Percentiles rank a stretch among this genome's conserved stretches.
Evolutionary conservation across 2,329 filamentous ascomycete genomes (phyloP).

Genomic region (Pseudogymnoascus sp.): DNA sequence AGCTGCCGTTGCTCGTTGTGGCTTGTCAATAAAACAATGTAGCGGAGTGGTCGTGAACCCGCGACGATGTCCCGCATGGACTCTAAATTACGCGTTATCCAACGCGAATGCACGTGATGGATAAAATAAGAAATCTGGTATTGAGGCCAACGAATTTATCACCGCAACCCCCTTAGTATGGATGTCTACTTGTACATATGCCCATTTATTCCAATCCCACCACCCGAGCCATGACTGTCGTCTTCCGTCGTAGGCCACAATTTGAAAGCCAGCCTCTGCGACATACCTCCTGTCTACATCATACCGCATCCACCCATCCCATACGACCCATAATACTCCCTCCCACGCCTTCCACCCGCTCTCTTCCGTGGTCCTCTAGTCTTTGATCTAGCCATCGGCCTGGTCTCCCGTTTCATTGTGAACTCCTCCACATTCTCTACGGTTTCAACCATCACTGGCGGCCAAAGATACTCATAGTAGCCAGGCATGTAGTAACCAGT

Average conservation of each 20-base stretch:
- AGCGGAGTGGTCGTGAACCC: neutral
- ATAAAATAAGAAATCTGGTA: neutral
- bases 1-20: neutral
- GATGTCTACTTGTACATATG: neutral
- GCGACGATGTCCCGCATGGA: neutral
- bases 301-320: neutral
- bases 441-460: neutral
- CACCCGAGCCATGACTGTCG: neutral
- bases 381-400: neutral
- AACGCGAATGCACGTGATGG: conserved; percentile 2
- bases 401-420: neutral
- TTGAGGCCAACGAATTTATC: neutral
- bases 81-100: conserved; percentile 5
- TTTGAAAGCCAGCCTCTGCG: conserved; percentile 16
- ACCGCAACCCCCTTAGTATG: neutral
- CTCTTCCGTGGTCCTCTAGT: neutral
- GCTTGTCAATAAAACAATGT: neutral
- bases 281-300: conserved; percentile 21
- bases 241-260: neutral
- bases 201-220: neutral
- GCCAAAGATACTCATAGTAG: neutral
- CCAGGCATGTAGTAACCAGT: neutral
- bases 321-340: neutral
- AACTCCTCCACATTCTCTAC: neutral
- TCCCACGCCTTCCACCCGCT: neutral